Evolutionary conservation across 2,329 filamentous ascomycete species (phyloP), one percentile per base, ranked within the genome.

Genomic region (Trichophyton mentagrophytes): DNA sequence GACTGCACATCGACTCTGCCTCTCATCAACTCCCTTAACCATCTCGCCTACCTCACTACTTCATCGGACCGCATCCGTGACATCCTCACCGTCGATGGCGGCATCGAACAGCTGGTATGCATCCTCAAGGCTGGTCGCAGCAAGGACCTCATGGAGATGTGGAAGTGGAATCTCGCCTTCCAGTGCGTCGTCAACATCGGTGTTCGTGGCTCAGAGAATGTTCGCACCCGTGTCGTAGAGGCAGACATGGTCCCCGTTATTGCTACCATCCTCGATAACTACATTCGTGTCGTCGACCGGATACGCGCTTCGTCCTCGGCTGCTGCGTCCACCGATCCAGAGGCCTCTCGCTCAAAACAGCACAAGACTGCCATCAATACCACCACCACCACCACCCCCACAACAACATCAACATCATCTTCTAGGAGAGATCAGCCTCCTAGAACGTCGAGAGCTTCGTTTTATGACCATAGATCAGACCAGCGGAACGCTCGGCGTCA

Each of bases 111-210:
- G 66, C 80, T 99, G 67, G 89, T 99, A 72, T 96, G 90, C 82
- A 96, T 99, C 71, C 83, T 99, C 74, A 99, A 99, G 76, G 90
- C 96, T 76, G 93, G 93, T 65, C 83, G 93, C 71, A 96, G 89
- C 77, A 95, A 91, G 76, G 92, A 99, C 73, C 87, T 96, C 85
- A 96, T 97, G 92, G 92, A 96, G 74, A 96, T 96, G 89, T 99
- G 93, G 93, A 97, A 97, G 77, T 99, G 93, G 93, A 99, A 96
- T 71, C 82, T 99, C 64, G 93, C 93, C 59, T 99, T 99, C 74
- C 93, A 97, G 76, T 99, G 93, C 74, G 91, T 97, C 65, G 93
- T 99, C 72, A 99, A 99, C 74, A 97, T 99, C 71, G 93, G 93
- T 61, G 92, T 99, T 63, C 85, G 93, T 67, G 93, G 93, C 63